These are phyloP conservation scores for Rhazya stricta DNA, from an alignment of 257 asterid species.

Conservation along the genomic window DNA sequence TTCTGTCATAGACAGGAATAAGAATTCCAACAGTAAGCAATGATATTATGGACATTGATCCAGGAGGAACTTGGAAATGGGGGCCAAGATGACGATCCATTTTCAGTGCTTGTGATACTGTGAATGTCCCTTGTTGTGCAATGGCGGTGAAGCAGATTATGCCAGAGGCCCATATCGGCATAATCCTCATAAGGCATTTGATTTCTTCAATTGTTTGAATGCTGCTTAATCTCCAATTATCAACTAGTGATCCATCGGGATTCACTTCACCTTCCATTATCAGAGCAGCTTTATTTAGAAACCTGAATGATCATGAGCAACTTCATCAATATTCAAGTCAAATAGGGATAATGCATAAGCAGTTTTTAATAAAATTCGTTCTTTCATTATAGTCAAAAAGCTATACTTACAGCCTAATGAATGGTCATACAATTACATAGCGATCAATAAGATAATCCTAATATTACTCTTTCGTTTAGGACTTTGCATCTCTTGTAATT, in stretches of 20 bases:
- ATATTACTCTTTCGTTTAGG: too few relatives aligned
- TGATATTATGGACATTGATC: slow-evolving; percentile 55
- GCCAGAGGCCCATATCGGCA: slow-evolving; percentile 82
- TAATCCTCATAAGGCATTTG: slow-evolving; percentile 51
- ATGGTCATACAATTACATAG: too few relatives aligned
- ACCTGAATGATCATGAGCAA: slow-evolving; percentile 26
- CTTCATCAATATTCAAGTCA: background rate
- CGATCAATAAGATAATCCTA: too few relatives aligned
- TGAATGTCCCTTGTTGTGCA: slow-evolving; percentile 73
- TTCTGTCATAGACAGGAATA: slow-evolving; percentile 66
- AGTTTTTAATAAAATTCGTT: too few relatives aligned
- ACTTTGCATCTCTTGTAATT: too few relatives aligned
- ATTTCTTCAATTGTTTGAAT: slow-evolving; percentile 72
- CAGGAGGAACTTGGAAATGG: slow-evolving; percentile 57
- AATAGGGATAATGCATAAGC: too few relatives aligned
- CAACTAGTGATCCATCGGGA: slow-evolving; percentile 34
- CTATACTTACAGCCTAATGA: too few relatives aligned
- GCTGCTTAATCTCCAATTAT: slow-evolving; percentile 62
- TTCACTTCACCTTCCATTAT: slow-evolving; percentile 49
- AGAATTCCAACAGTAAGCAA: slow-evolving; percentile 62
- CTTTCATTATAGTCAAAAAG: too few relatives aligned
- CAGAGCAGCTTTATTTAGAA: slow-evolving; percentile 64
- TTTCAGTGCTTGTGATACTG: slow-evolving; percentile 53
- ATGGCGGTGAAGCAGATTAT: slow-evolving; percentile 66
- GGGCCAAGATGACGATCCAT: slow-evolving; percentile 81